Percentiles rank a stretch among this genome's conserved stretches.
These are phyloP conservation scores for Neurospora sp. DNA, from an alignment of 495 filamentous ascomycete genomes.

Conservation along the genomic window DNA sequence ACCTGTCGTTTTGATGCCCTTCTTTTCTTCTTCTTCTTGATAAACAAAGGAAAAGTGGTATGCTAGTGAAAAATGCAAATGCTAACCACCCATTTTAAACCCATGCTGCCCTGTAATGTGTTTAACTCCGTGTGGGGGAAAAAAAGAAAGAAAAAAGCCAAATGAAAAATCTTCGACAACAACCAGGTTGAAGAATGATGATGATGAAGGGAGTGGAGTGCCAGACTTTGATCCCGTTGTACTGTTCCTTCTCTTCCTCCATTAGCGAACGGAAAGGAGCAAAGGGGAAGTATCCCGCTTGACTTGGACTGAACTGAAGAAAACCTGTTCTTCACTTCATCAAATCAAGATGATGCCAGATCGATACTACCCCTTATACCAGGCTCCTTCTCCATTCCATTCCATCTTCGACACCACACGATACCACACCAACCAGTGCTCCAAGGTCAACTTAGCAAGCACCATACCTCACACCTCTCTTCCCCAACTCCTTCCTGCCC, in stretches of 20 bases:
- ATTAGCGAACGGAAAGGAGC: neutral
- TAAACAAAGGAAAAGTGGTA: neutral
- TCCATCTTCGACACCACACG: neutral
- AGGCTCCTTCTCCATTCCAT: neutral
- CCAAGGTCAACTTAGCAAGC: constrained; percentile 20
- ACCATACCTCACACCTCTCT: constrained; percentile 43
- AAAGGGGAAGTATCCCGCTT: neutral
- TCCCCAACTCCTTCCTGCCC: constrained; percentile 45
- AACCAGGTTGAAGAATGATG: neutral
- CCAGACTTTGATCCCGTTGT: neutral
- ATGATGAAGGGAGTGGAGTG: neutral
- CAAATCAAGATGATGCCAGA: neutral
- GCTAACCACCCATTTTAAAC: neutral
- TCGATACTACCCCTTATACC: neutral
- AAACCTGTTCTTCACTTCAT: neutral
- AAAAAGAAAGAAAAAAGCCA: neutral
- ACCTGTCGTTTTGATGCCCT: neutral
- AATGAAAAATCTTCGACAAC: neutral
- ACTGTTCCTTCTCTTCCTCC: neutral
- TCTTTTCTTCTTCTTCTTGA: neutral
- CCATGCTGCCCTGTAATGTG: neutral
- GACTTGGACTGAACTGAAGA: neutral
- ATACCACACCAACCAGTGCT: neutral
- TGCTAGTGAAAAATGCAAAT: neutral
- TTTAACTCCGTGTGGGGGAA: neutral